A percentile compares a stretch with the other conserved stretches of the same genome.
These are phyloP conservation scores for Starmera quercuum DNA, from an alignment of 805 yeast genomes.

Conservation along the genomic window DNA sequence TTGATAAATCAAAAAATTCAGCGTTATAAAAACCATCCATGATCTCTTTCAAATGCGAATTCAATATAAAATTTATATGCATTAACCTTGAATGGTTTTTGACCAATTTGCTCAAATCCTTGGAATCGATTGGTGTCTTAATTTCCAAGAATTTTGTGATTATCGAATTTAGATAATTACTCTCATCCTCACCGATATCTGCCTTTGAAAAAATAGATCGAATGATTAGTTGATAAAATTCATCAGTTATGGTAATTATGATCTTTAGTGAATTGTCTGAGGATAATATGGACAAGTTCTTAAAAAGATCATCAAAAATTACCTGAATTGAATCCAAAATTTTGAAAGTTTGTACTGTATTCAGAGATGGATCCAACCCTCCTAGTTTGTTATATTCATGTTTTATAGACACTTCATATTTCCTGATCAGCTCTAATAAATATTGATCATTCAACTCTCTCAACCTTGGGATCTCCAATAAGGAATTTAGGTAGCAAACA, in stretches of 20 bases:
- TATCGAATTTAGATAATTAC: conserved; percentile 13
- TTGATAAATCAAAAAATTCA: conserved; percentile 29
- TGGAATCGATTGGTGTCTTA: conserved; percentile 7
- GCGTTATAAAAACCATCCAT: conserved; percentile 33
- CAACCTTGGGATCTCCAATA: conserved; percentile 19
- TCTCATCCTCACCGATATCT: conserved; percentile 18
- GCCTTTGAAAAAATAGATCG: conserved; percentile 8
- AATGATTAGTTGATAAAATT: conserved; percentile 12
- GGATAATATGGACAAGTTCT: conserved; percentile 4
- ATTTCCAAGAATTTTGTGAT: conserved; percentile 10
- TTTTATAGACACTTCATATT: conserved; percentile 6
- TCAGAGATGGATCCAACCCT: conserved; percentile 14
- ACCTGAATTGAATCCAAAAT: conserved; percentile 9
- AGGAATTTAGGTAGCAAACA: conserved; percentile 4
- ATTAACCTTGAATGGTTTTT: conserved; percentile 13
- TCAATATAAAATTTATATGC: conserved; percentile 15
- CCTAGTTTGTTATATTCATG: conserved; percentile 4
- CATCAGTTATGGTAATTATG: conserved; percentile 9
- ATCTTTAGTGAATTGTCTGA: conserved; percentile 3
- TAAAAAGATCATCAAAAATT: conserved; percentile 3
- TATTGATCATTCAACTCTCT: conserved; percentile 33
- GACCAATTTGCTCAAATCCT: conserved; percentile 3
- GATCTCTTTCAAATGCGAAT: conserved; percentile 31
- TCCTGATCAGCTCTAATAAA: conserved; percentile 6
- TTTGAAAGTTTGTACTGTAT: conserved; percentile 6